phyloP scores from a whole-genome alignment of 2,329 filamentous ascomycete genomes.

The Neonectria coccinea region DNA sequence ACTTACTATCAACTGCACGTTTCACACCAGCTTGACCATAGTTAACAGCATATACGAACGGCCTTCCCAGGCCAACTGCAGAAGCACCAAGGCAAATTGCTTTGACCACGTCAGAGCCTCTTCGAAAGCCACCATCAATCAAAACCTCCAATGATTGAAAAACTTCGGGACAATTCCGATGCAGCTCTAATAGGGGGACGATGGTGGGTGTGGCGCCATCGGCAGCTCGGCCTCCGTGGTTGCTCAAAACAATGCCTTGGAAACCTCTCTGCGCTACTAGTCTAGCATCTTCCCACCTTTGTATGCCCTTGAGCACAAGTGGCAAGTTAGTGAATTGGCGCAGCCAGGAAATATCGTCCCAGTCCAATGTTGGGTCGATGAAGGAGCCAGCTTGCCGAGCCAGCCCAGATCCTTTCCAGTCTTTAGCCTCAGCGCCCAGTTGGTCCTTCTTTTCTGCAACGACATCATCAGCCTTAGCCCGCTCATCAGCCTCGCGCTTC shows the following conservation, averaged over 20 bases:
- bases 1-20: constrained; percentile 64
- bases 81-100: constrained; percentile 73
- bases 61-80: constrained; percentile 72
- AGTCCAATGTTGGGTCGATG: constrained; percentile 70
- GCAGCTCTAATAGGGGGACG: constrained; percentile 71
- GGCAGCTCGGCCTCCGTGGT: constrained; percentile 73
- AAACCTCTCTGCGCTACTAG: constrained; percentile 69
- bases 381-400: constrained; percentile 65
- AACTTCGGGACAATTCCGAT: constrained; percentile 69
- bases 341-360: constrained; percentile 75
- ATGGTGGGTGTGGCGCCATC: constrained; percentile 67
- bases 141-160: constrained; percentile 71
- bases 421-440: constrained; percentile 58
- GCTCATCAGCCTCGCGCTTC: constrained; percentile 31
- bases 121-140: constrained; percentile 73
- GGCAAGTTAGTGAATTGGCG: constrained; percentile 61
- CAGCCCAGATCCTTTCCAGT: constrained; percentile 66
- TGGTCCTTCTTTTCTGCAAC: constrained; percentile 43
- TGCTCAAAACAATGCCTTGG: constrained; percentile 76
- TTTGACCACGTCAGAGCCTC: constrained; percentile 76
- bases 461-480: constrained; percentile 1
- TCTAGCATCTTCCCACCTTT: constrained; percentile 73
- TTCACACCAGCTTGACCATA: constrained; percentile 71
- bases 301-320: constrained; percentile 76
- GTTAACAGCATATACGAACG: constrained; percentile 69